These are phyloP conservation scores for Funneliformis caledonium DNA, from an alignment of 371 early-diverging fungal species.

Conservation along the genomic window DNA sequence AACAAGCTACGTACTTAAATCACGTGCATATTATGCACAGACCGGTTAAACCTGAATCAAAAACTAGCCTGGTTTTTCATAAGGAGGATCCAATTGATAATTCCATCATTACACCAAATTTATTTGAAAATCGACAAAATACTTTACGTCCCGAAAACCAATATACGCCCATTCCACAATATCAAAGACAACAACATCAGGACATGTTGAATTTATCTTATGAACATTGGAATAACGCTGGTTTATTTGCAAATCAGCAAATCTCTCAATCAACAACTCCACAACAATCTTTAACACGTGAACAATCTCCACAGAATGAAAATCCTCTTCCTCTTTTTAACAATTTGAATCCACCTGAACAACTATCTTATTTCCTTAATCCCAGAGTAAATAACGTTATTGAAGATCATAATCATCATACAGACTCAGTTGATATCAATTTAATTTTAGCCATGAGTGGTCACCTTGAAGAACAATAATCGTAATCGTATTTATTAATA, in stretches of 20 bases:
- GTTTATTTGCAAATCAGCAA: too few species aligned
- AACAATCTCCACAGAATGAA: not conserved
- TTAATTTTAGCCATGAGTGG: not conserved
- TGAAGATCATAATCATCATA: not conserved
- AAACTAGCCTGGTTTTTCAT: not conserved
- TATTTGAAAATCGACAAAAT: not conserved
- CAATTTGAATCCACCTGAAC: not conserved
- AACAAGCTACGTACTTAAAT: not conserved
- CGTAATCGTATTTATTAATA: too few species aligned
- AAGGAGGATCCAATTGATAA: not conserved
- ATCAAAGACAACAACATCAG: not conserved
- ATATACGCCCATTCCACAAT: not conserved
- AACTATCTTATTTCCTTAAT: not conserved
- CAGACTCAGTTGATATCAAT: too few species aligned
- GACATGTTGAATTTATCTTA: not conserved
- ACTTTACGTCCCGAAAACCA: not conserved
- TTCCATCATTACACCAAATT: not conserved
- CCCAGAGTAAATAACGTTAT: not conserved
- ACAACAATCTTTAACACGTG: not conserved
- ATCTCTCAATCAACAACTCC: not conserved
- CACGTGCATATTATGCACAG: not conserved
- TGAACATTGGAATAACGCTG: not conserved
- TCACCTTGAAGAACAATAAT: not conserved
- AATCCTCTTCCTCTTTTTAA: not conserved
- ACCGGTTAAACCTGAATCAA: not conserved